phyloP scores from a whole-genome alignment of 306 rosid genomes.

The Ormosia emarginata region DNA sequence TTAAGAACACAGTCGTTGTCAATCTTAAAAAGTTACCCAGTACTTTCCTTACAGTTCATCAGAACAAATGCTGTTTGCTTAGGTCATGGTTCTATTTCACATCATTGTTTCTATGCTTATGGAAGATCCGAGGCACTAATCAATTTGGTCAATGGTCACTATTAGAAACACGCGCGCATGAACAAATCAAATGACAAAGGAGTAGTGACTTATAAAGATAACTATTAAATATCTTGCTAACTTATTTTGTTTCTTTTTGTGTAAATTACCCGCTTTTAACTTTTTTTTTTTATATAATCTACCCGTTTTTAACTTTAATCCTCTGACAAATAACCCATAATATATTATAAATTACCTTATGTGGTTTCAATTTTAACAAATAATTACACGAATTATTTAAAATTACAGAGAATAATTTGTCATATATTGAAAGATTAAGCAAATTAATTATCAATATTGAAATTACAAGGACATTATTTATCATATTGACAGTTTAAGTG shows the following conservation, averaged over 20 bases:
- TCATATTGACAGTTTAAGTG: background rate
- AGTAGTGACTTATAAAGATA: background rate
- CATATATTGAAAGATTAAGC: background rate
- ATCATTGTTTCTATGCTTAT: background rate
- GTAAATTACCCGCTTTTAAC: background rate
- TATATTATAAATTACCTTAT: background rate
- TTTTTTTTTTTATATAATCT: too few species aligned
- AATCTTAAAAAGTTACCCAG: slow-evolving; percentile 16
- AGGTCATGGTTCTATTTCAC: slow-evolving; percentile 26
- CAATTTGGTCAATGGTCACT: background rate
- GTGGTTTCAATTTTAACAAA: background rate
- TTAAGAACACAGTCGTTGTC: slow-evolving; percentile 5
- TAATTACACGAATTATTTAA: background rate
- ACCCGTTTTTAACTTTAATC: background rate
- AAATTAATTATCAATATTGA: background rate
- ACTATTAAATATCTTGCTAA: background rate
- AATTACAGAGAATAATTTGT: background rate
- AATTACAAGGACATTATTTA: background rate
- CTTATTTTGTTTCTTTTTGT: background rate
- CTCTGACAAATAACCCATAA: background rate
- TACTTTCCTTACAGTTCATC: slow-evolving; percentile 36
- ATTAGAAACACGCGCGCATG: background rate
- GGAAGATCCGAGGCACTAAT: background rate
- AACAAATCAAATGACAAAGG: background rate
- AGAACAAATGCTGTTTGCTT: slow-evolving; percentile 28